phyloP scores from a whole-genome alignment of 257 asterid genomes.

The Fraxinus anomala region DNA sequence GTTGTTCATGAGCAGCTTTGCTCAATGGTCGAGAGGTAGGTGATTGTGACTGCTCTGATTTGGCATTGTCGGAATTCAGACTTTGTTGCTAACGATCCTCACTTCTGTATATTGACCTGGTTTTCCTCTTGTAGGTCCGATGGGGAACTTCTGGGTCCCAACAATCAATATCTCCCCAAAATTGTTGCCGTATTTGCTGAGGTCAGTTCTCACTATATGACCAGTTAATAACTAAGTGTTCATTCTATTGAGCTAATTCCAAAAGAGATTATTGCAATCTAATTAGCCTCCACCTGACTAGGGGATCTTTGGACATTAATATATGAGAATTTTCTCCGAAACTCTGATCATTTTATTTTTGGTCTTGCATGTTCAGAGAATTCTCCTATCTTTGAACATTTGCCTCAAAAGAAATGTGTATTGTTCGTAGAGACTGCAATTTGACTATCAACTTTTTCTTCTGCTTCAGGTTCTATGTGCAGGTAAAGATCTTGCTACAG shows the following conservation, averaged over 20 bases:
- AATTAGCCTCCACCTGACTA: not conserved
- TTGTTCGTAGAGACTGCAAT: not conserved
- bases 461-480: conserved; percentile 53
- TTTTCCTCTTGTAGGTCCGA: conserved; percentile 51
- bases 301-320: not conserved
- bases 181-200: conserved; percentile 57
- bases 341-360: not conserved
- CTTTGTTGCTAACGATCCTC: not conserved
- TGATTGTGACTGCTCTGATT: conserved; percentile 5
- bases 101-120: conserved; percentile 13
- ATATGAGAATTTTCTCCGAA: not conserved
- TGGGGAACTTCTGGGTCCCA: conserved; percentile 49
- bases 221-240: not conserved
- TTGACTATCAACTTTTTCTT: not conserved
- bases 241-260: not conserved
- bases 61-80: not conserved
- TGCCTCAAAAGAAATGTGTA: too few relatives aligned
- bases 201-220: conserved; percentile 31
- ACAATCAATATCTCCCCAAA: conserved; percentile 57
- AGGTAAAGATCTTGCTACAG: conserved; percentile 65
- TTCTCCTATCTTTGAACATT: too few relatives aligned
- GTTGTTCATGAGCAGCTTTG: conserved; percentile 95
- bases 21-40: conserved; percentile 90
- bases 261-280: not conserved
- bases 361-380: not conserved